Base-by-base conservation (phyloP, 305 asterid species). In the Petunia hybrid region DNA sequence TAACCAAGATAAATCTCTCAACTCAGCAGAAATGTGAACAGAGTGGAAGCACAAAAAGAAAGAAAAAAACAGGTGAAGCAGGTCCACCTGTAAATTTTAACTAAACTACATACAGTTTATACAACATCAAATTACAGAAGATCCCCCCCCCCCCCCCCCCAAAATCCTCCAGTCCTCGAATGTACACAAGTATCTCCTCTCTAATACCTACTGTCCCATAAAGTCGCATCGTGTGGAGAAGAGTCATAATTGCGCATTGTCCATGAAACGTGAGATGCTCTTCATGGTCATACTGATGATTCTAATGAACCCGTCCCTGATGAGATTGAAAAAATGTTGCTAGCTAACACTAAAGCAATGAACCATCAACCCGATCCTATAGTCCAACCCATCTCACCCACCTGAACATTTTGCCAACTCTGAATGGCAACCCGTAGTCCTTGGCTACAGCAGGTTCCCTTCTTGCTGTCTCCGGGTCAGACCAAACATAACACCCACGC, bases 301-400 rank as follows among this genome's bases (percentile, higher is more conserved):
- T 40, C 35, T 62, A 39, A 62, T 2, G 9, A 14, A 62, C 60
- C 62, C 59, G 65, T 70, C 36, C 13, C 78, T 31, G 61, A 61
- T 43, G 69, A 78, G 79, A 57, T 45, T 80, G 78, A 75, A 55
- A 65, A 56, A 69, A 35, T 75, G 77, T 40, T n/a, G 60, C 81
- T 31, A 8, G 8, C 8, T 56, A 5, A 13, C 48, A 80, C 48
- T 4, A 43, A 39, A 8, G 55, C 41, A 12, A 1, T 0, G 1
- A 42, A 56, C 82, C 3, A 77, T 85, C 14, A 9, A n/a, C 56
- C 14, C 0, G 9, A 59, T 8, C 42, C 13, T 87, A 93, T 39
- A 96, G 90, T 57, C 99, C 99, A 2, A 97, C 98, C 98, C 99
- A 97, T 83, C 92, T 97, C 43, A 94, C 98, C 99, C 99, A 97